phyloP scores from a whole-genome alignment of 2,329 filamentous ascomycete genomes.

The Colletotrichum chrysophilum region DNA sequence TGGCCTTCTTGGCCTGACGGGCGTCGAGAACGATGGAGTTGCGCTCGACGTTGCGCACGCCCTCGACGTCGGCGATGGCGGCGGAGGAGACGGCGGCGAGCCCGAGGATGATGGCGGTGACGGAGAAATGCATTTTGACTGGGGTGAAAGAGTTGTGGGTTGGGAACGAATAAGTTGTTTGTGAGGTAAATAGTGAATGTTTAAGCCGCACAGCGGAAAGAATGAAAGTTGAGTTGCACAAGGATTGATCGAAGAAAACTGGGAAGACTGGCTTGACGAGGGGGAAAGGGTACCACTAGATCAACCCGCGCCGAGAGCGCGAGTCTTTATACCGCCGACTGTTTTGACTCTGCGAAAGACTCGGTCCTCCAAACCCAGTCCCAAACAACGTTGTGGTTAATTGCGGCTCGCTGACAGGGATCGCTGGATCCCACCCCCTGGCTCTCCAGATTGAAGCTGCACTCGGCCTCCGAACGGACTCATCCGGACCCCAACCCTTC shows the following conservation, averaged over 20 bases:
- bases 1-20: slow-evolving; percentile 38
- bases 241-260: neutral
- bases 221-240: neutral
- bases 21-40: slow-evolving; percentile 3
- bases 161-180: neutral
- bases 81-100: slow-evolving; percentile 27
- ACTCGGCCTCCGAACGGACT: neutral
- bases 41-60: neutral
- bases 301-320: neutral
- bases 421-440: neutral
- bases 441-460: neutral
- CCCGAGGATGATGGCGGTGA: slow-evolving; percentile 27
- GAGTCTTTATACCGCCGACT: neutral
- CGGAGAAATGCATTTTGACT: slow-evolving; percentile 31
- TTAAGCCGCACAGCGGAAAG: neutral
- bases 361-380: neutral
- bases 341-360: neutral
- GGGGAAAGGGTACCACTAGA: too few relatives aligned
- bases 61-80: slow-evolving; percentile 25
- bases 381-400: neutral
- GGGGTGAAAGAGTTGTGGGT: neutral
- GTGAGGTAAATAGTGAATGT: neutral
- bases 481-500: neutral
- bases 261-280: neutral
- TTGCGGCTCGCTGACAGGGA: neutral